phyloP scores from a whole-genome alignment of 2,329 filamentous ascomycete genomes.

The Aspergillus felis region DNA sequence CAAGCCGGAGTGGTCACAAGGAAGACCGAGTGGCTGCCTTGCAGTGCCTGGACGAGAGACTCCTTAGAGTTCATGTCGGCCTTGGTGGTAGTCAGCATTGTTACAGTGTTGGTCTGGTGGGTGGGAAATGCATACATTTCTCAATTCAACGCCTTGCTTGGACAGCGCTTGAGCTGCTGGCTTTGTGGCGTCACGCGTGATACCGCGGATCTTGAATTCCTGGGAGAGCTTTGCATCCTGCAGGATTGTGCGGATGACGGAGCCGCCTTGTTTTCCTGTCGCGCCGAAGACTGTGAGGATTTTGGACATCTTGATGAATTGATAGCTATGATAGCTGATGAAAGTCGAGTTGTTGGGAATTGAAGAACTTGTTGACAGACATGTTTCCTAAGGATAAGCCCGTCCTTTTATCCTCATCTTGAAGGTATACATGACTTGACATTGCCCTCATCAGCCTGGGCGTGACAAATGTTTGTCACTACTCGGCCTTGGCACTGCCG shows the following conservation, averaged over 20 bases:
- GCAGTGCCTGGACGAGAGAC: conserved; percentile 41
- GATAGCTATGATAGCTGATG: background rate
- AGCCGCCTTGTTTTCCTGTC: conserved; percentile 49
- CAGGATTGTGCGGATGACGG: conserved; percentile 43
- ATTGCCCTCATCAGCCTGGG: too few species aligned
- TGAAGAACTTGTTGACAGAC: too few species aligned
- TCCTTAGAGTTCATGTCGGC: conserved; percentile 40
- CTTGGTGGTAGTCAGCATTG: conserved; percentile 4
- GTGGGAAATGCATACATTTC: too few species aligned
- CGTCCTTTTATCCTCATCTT: too few species aligned
- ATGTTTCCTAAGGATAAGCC: too few species aligned
- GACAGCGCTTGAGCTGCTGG: conserved; percentile 15
- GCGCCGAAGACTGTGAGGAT: conserved; percentile 47
- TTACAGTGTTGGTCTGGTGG: too few species aligned
- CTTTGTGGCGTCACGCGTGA: conserved; percentile 40
- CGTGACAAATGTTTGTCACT: too few species aligned
- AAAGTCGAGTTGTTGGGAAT: too few species aligned
- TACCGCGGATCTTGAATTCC: conserved; percentile 45
- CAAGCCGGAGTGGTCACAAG: conserved; percentile 44
- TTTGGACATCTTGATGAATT: conserved; percentile 10
- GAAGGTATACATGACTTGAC: too few species aligned
- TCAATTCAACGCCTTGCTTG: conserved; percentile 16
- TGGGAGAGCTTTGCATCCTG: conserved; percentile 41
- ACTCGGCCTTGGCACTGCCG: too few species aligned
- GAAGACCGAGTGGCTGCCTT: conserved; percentile 48